Conservation (phyloP, 2,329 filamentous ascomycete species). For the Aschersonia sp. region DNA sequence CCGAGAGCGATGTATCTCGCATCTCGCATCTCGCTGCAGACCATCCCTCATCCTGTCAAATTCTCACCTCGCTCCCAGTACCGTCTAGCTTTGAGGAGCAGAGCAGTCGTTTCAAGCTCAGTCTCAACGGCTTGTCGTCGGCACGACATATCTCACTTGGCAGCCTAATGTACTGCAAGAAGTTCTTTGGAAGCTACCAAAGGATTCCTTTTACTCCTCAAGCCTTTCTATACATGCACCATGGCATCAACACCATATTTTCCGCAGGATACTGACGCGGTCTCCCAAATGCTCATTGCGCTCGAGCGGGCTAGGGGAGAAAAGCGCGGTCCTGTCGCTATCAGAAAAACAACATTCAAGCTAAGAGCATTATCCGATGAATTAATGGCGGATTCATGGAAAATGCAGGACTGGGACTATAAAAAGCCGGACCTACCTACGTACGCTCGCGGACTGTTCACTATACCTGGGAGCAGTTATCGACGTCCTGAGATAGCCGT, state of each 20-base stretch:
- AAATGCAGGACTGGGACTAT: slow-evolving; percentile 91
- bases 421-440: slow-evolving; percentile 76
- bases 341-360: slow-evolving; percentile 66
- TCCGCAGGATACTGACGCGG: slow-evolving; percentile 53
- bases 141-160: background rate
- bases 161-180: background rate
- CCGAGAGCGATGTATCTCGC: too few species aligned
- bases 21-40: too few species aligned
- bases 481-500: slow-evolving; percentile 65
- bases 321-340: slow-evolving; percentile 47
- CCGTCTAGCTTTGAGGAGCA: too few species aligned
- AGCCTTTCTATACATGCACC: background rate
- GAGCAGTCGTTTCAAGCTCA: background rate
- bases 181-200: background rate
- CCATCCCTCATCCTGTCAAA: too few species aligned
- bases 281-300: slow-evolving; percentile 47
- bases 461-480: slow-evolving; percentile 47
- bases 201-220: background rate
- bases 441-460: slow-evolving; percentile 89
- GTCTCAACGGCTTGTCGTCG: background rate
- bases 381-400: slow-evolving; percentile 76
- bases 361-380: slow-evolving; percentile 47
- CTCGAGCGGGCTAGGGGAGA: slow-evolving; percentile 46
- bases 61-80: too few species aligned
- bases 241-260: slow-evolving; percentile 38